These are phyloP conservation scores for Candida verbasci DNA, from an alignment of 805 yeast species.

Conservation along the genomic window DNA sequence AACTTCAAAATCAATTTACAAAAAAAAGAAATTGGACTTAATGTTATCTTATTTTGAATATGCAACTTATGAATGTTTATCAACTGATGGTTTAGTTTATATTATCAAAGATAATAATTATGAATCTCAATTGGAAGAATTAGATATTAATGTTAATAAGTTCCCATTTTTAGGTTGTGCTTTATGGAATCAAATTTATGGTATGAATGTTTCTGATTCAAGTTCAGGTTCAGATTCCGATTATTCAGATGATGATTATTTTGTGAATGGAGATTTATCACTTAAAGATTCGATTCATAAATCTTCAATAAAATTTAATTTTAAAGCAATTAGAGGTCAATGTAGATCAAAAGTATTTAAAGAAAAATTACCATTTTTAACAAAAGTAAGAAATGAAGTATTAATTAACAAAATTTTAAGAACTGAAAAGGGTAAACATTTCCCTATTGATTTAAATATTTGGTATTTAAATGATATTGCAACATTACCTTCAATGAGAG, in stretches of 20 bases:
- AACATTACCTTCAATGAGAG: conserved; percentile 53
- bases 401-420: conserved; percentile 32
- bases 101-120: conserved; percentile 46
- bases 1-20: conserved; percentile 16
- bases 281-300: conserved; percentile 25
- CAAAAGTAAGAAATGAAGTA: conserved; percentile 39
- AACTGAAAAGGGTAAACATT: conserved; percentile 26
- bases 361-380: conserved; percentile 46
- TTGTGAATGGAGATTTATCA: conserved; percentile 17
- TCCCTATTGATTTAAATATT: conserved; percentile 20
- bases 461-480: conserved; percentile 63
- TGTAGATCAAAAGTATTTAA: conserved; percentile 48
- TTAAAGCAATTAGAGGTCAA: conserved; percentile 27
- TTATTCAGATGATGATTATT: conserved; percentile 16
- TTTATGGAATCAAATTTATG: conserved; percentile 33
- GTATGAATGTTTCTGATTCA: conserved; percentile 7
- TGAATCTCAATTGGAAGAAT: conserved; percentile 23
- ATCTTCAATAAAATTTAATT: conserved; percentile 32
- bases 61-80: conserved; percentile 46
- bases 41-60: conserved; percentile 51
- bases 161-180: conserved; percentile 53
- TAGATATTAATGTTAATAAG: conserved; percentile 21
- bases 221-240: conserved; percentile 14
- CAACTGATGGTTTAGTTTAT: conserved; percentile 47
- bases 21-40: conserved; percentile 33